A percentile compares a stretch with the other conserved stretches of the same genome.
Evolutionary conservation across 2,329 filamentous ascomycete genomes (phyloP).

Genomic region (Cordyceps sp.): DNA sequence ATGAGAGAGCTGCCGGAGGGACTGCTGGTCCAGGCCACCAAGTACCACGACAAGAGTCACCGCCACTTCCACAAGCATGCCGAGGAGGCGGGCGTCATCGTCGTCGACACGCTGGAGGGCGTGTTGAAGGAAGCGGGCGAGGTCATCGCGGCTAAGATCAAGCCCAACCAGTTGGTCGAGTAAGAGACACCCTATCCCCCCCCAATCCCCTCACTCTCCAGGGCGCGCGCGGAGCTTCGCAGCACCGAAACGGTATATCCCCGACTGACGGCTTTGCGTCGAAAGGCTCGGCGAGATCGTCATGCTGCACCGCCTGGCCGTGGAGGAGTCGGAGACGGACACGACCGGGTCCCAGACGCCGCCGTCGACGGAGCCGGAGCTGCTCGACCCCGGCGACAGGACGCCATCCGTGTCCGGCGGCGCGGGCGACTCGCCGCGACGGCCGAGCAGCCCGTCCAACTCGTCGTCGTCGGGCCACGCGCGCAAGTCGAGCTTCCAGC

Average conservation of each 20-base stretch:
- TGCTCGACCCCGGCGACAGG: constrained; percentile 15
- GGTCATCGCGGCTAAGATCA: constrained; percentile 60
- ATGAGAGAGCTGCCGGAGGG: constrained; percentile 78
- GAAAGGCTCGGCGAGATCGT: constrained; percentile 59
- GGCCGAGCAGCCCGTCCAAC: constrained; percentile 14
- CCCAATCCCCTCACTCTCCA: no score
- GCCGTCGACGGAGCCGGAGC: constrained; percentile 3
- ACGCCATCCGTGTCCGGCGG: constrained; percentile 24
- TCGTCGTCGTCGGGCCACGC: constrained; percentile 10
- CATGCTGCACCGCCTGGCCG: constrained; percentile 33
- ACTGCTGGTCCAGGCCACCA: constrained; percentile 47
- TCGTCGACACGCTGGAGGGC: constrained; percentile 64
- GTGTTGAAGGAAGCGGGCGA: constrained; percentile 76
- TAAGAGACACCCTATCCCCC: constrained; percentile 18
- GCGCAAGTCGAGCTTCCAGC: constrained; percentile 16
- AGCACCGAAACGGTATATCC: no score
- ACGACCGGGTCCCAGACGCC: constrained; percentile 11
- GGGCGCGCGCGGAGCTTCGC: no score
- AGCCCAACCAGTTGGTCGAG: constrained; percentile 66
- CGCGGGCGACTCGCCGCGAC: constrained; percentile 13
- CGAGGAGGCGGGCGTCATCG: constrained; percentile 45
- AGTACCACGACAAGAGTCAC: constrained; percentile 23
- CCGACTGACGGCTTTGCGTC: constrained; percentile 4
- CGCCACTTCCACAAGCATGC: constrained; percentile 53
- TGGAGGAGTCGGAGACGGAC: constrained; percentile 22